Percentiles rank a stretch among this genome's conserved stretches.
phyloP scores from a whole-genome alignment of 2,329 filamentous ascomycete genomes.

The Trichophyton benhamiae region DNA sequence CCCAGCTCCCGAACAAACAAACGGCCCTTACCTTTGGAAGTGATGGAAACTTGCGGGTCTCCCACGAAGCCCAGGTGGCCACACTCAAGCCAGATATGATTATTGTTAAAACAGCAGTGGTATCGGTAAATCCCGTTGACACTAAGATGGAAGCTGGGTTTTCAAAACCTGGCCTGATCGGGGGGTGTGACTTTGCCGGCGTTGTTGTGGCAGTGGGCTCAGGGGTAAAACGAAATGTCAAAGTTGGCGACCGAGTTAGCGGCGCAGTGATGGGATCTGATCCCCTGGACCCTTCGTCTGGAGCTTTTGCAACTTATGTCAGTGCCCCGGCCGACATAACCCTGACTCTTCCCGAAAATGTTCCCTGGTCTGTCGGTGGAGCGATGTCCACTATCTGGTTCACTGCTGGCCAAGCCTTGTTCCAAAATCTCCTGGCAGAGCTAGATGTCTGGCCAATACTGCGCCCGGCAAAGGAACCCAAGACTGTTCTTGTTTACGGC shows the following conservation, averaged over 20 bases:
- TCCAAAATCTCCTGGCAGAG: constrained; percentile 17
- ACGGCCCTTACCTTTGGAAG: not conserved
- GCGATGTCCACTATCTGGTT: constrained; percentile 21
- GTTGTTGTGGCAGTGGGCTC: constrained; percentile 9
- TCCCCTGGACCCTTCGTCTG: constrained; percentile 17
- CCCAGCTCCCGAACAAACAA: not conserved
- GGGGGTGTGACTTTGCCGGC: constrained; percentile 13
- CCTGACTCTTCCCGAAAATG: constrained; percentile 21
- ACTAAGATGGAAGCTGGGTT: constrained; percentile 17
- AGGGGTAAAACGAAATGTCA: not conserved
- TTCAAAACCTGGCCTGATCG: constrained; percentile 10
- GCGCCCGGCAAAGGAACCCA: constrained; percentile 10
- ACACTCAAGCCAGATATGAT: constrained; percentile 5
- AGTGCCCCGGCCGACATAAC: constrained; percentile 20
- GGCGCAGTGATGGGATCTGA: constrained; percentile 25
- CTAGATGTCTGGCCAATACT: not conserved
- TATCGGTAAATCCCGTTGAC: constrained; percentile 19
- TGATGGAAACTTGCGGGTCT: not conserved
- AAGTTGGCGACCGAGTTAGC: constrained; percentile 25
- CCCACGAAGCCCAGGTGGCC: not conserved
- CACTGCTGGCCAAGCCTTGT: constrained; percentile 23
- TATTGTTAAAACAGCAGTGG: constrained; percentile 14
- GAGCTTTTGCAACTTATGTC: constrained; percentile 29
- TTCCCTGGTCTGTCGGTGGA: constrained; percentile 23
- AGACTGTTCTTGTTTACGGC: constrained; percentile 35